These are phyloP conservation scores for Sphaerulina vaccinii DNA, from an alignment of 2,329 filamentous ascomycete species.

Conservation along the genomic window DNA sequence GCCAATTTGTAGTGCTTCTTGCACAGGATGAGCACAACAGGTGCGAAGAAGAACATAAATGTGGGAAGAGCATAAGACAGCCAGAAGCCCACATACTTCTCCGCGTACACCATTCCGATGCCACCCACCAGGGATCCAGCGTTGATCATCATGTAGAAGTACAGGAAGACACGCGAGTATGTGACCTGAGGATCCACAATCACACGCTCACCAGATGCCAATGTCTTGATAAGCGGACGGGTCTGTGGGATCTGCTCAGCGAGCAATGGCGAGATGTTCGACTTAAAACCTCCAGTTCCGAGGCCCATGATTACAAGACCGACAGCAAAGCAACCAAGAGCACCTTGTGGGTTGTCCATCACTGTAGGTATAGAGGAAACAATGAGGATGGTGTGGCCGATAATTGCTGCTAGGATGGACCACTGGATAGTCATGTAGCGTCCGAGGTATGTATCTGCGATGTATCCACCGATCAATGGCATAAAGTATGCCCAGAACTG, in stretches of 20 bases:
- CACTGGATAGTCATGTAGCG: constrained; percentile 68
- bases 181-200: constrained; percentile 50
- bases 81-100: constrained; percentile 66
- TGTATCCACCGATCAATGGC: constrained; percentile 47
- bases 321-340: constrained; percentile 64
- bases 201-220: constrained; percentile 45
- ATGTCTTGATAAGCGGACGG: constrained; percentile 40
- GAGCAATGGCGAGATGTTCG: constrained; percentile 62
- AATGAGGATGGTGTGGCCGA: constrained; percentile 67
- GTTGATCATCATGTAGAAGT: constrained; percentile 74
- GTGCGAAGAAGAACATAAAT: constrained; percentile 63
- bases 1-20: constrained; percentile 55
- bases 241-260: constrained; percentile 48
- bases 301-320: constrained; percentile 68
- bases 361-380: constrained; percentile 63
- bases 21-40: constrained; percentile 51
- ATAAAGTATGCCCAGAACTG: constrained; percentile 52
- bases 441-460: constrained; percentile 67
- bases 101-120: constrained; percentile 66
- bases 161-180: constrained; percentile 51
- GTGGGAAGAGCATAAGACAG: constrained; percentile 62
- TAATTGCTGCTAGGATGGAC: constrained; percentile 61
- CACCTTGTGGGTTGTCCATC: constrained; percentile 54
- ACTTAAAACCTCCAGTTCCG: constrained; percentile 78
- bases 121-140: constrained; percentile 62